phyloP scores from a whole-genome alignment of 1,139 yeast species.

The Saccharomyces hybrid region DNA sequence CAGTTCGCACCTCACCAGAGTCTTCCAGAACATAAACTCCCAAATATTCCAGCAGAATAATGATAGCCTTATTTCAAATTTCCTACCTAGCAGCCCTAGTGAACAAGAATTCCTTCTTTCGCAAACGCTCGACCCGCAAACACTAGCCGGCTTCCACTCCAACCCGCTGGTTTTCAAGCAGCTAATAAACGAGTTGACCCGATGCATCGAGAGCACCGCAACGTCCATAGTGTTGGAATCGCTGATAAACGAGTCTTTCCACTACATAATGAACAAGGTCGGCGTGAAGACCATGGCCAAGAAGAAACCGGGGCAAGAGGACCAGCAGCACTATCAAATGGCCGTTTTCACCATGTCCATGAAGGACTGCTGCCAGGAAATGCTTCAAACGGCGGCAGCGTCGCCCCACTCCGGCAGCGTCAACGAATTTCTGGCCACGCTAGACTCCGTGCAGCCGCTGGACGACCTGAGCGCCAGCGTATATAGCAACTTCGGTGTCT shows the following conservation, averaged over 20 bases:
- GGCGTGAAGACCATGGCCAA: slow-evolving; percentile 6
- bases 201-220: slow-evolving; percentile 25
- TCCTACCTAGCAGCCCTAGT: slow-evolving; percentile 30
- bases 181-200: slow-evolving; percentile 44
- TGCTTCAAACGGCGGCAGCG: slow-evolving; percentile 39
- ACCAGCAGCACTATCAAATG: slow-evolving; percentile 18
- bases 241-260: slow-evolving; percentile 25
- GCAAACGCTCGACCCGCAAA: slow-evolving; percentile 35
- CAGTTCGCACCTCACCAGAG: slow-evolving; percentile 31
- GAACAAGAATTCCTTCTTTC: slow-evolving; percentile 34
- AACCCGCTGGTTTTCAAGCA: slow-evolving; percentile 26
- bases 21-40: slow-evolving; percentile 39
- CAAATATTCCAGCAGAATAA: slow-evolving; percentile 26
- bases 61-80: slow-evolving; percentile 13
- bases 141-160: slow-evolving; percentile 25
- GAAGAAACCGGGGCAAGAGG: slow-evolving; percentile 16
- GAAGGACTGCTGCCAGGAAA: slow-evolving; percentile 29
- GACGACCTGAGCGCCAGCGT: slow-evolving; percentile 88
- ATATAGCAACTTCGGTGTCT: slow-evolving; percentile 65
- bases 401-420: slow-evolving; percentile 47
- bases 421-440: slow-evolving; percentile 30
- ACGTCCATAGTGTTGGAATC: slow-evolving; percentile 24
- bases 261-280: slow-evolving; percentile 19
- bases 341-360: slow-evolving; percentile 25
- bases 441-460: slow-evolving; percentile 56